Percentiles rank a stretch among this genome's conserved stretches.
Evolutionary conservation across 2,329 filamentous ascomycete genomes (phyloP).

Genomic region (Aspergillus brunneoviolaceus): DNA sequence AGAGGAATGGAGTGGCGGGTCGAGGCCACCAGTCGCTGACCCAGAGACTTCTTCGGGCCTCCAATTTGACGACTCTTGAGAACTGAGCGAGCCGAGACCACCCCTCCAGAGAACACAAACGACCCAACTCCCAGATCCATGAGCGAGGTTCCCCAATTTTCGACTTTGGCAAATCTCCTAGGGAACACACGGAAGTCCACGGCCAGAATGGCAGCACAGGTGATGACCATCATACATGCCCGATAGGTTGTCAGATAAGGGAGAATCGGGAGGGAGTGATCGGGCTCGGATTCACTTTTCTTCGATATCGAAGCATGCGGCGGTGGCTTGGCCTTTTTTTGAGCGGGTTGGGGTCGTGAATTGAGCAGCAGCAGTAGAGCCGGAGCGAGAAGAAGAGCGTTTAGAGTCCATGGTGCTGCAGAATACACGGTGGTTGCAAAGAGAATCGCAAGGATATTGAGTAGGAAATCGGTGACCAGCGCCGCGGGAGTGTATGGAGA

Average conservation of each 20-base stretch:
- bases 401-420: constrained; percentile 69
- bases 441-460: constrained; percentile 79
- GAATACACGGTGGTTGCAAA: constrained; percentile 86
- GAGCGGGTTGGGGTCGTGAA: constrained; percentile 27
- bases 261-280: constrained; percentile 70
- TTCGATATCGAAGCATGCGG: constrained; percentile 21
- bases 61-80: constrained; percentile 64
- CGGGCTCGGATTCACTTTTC: constrained; percentile 25
- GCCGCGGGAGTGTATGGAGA: constrained; percentile 67
- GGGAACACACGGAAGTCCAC: constrained; percentile 95
- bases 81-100: constrained; percentile 82
- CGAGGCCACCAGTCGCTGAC: constrained; percentile 62
- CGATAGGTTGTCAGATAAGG: constrained; percentile 92
- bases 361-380: constrained; percentile 61
- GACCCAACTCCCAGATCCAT: constrained; percentile 98
- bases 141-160: constrained; percentile 98
- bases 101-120: constrained; percentile 90
- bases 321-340: constrained; percentile 37
- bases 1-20: constrained; percentile 81
- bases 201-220: constrained; percentile 88
- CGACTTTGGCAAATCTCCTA: constrained; percentile 91
- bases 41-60: constrained; percentile 48
- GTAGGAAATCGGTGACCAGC: constrained; percentile 76
- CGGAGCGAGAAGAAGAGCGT: constrained; percentile 70
- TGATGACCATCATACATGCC: constrained; percentile 86